Evolutionary conservation across 306 rosid genomes (phyloP).

Genomic region (Phaseolus lunatus): DNA sequence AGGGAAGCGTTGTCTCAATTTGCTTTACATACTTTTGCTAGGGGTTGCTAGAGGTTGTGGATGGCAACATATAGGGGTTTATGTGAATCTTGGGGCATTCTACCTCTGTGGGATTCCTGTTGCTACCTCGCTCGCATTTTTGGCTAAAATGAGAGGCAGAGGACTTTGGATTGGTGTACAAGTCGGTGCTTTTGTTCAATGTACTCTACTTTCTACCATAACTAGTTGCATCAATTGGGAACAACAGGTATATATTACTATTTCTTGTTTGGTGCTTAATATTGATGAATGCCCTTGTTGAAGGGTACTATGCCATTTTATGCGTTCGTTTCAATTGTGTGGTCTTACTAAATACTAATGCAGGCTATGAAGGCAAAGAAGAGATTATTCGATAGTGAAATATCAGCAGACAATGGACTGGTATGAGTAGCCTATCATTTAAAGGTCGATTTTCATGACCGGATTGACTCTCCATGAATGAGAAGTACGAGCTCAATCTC

Average conservation of each 20-base stretch:
- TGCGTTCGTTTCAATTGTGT: not conserved
- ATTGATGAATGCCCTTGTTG: not conserved
- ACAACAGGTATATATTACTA: constrained; percentile 55
- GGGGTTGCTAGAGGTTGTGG: constrained; percentile 81
- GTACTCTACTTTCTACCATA: constrained; percentile 45
- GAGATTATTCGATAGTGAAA: not conserved
- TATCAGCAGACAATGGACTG: constrained; percentile 19
- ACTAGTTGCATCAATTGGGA: constrained; percentile 64
- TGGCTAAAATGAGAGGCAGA: constrained; percentile 51
- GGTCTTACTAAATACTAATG: not conserved
- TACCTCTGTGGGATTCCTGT: constrained; percentile 77
- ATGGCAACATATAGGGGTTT: constrained; percentile 79
- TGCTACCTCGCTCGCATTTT: constrained; percentile 61
- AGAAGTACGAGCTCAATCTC: not conserved
- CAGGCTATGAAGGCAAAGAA: constrained; percentile 12
- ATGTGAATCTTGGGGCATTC: constrained; percentile 67
- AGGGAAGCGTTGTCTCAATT: not conserved
- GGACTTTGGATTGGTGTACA: constrained; percentile 78
- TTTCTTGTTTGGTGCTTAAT: not conserved
- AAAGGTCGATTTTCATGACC: not conserved
- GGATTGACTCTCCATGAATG: not conserved
- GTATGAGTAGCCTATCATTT: not conserved
- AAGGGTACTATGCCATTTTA: not conserved
- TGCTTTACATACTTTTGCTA: constrained; percentile 14
- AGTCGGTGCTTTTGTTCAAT: constrained; percentile 60